phyloP scores from a whole-genome alignment of 2,329 filamentous ascomycete genomes.

The Pleoardoris graminearum region DNA sequence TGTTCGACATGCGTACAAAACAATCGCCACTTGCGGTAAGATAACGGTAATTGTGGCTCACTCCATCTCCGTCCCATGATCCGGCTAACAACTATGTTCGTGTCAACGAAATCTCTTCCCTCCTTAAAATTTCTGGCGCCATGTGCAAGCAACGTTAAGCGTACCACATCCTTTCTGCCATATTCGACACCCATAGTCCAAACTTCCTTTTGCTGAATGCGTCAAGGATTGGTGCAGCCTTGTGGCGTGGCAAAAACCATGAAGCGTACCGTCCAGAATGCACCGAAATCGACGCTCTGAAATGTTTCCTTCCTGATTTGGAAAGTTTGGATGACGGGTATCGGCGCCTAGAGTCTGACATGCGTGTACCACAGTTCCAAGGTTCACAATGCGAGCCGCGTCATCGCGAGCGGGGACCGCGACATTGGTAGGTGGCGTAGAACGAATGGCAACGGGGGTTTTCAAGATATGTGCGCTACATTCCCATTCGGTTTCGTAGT shows the following conservation, averaged over 20 bases:
- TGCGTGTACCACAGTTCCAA: conserved; percentile 3
- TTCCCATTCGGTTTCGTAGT: neutral
- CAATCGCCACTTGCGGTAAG: neutral
- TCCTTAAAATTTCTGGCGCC: neutral
- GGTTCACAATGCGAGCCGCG: conserved; percentile 1
- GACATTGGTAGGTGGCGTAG: neutral
- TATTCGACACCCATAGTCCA: neutral
- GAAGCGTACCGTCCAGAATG: neutral
- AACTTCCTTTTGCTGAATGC: neutral
- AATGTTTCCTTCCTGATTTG: neutral
- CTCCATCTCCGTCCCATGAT: neutral
- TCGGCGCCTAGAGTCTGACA: neutral
- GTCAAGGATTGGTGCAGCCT: neutral
- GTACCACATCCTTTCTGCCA: neutral
- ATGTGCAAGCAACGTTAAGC: neutral
- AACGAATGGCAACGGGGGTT: neutral
- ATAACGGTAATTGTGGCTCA: neutral
- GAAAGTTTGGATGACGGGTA: neutral
- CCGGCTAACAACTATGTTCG: neutral
- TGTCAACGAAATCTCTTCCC: neutral
- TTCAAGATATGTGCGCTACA: neutral
- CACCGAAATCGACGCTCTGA: conserved; percentile 3
- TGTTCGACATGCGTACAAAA: neutral
- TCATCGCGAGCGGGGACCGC: neutral
- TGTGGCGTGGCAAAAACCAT: neutral